phyloP scores from a whole-genome alignment of 805 yeast species.

The Isabelozyma heimii region DNA sequence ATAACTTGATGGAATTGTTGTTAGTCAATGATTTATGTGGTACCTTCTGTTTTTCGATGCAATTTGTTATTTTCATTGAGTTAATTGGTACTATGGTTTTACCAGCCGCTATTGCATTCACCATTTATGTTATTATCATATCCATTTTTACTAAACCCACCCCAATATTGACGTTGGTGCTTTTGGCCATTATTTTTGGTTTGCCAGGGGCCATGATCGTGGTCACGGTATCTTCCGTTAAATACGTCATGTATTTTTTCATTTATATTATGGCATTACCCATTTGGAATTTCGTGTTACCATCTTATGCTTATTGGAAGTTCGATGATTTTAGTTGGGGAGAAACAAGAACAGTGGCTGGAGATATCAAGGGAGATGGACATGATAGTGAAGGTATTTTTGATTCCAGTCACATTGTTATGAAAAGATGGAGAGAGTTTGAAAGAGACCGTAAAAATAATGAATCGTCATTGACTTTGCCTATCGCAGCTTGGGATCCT shows the following conservation, averaged over 20 bases:
- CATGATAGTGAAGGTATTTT: constrained; percentile 76
- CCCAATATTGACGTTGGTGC: constrained; percentile 70
- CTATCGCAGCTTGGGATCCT: constrained; percentile 48
- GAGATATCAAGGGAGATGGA: constrained; percentile 64
- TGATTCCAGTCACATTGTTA: constrained; percentile 84
- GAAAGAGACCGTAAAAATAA: constrained; percentile 61
- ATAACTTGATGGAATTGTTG: constrained; percentile 83
- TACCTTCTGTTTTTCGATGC: constrained; percentile 93
- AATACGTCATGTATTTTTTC: constrained; percentile 75
- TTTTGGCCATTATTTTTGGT: constrained; percentile 79
- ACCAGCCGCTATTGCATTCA: constrained; percentile 84
- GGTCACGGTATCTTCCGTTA: constrained; percentile 71
- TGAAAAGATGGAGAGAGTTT: constrained; percentile 94
- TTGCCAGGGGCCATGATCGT: constrained; percentile 81
- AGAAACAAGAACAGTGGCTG: constrained; percentile 80
- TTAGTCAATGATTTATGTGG: constrained; percentile 88
- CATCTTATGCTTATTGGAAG: constrained; percentile 88
- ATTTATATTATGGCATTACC: constrained; percentile 80
- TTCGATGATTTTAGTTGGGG: constrained; percentile 98
- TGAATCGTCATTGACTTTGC: constrained; percentile 26
- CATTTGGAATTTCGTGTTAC: constrained; percentile 90
- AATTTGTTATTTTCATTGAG: constrained; percentile 81
- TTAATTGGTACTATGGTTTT: constrained; percentile 83
- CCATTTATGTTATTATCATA: constrained; percentile 70
- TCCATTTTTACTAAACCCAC: constrained; percentile 74